A percentile compares a stretch with the other conserved stretches of the same genome.
These are phyloP conservation scores for Cryptococcus deneoformans DNA, from an alignment of 1,284 basidiomycete genomes.

Conservation along the genomic window DNA sequence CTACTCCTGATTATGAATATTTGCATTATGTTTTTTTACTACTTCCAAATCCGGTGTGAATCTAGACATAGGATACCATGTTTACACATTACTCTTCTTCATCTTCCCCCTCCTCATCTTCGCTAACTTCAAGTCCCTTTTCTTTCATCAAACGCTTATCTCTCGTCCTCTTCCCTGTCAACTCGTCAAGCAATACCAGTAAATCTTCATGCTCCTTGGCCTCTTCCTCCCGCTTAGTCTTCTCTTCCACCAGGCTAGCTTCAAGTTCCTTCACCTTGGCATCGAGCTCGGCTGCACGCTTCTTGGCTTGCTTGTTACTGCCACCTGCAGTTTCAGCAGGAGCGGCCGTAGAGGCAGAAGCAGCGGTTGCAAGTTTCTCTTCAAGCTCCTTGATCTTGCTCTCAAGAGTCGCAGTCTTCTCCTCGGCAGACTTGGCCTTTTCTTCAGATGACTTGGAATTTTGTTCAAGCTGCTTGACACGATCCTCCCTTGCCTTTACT, in stretches of 20 bases:
- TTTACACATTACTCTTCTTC: conserved; percentile 52
- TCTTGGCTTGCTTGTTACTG: conserved; percentile 18
- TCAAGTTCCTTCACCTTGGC: conserved; percentile 24
- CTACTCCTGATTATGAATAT: too few relatives aligned
- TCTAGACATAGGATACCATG: too few relatives aligned
- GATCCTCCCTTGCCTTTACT: neutral
- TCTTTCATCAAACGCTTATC: conserved; percentile 76
- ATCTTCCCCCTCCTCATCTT: conserved; percentile 77
- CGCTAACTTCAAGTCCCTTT: conserved; percentile 79
- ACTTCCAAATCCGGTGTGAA: too few relatives aligned
- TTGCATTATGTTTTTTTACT: too few relatives aligned
- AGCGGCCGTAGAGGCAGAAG: neutral
- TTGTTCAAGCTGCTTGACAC: neutral
- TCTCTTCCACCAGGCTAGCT: conserved; percentile 56
- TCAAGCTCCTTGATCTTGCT: conserved; percentile 21
- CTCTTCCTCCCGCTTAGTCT: conserved; percentile 68
- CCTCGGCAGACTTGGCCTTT: neutral
- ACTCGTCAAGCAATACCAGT: conserved; percentile 87
- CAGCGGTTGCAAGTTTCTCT: conserved; percentile 21
- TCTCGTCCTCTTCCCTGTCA: conserved; percentile 74
- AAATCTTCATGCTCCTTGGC: conserved; percentile 95
- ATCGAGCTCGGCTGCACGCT: conserved; percentile 15
- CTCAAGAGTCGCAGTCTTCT: conserved; percentile 1
- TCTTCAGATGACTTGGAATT: neutral
- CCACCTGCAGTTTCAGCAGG: conserved; percentile 8